phyloP scores from a whole-genome alignment of 1,139 yeast genomes.

The Pichia sp. region DNA sequence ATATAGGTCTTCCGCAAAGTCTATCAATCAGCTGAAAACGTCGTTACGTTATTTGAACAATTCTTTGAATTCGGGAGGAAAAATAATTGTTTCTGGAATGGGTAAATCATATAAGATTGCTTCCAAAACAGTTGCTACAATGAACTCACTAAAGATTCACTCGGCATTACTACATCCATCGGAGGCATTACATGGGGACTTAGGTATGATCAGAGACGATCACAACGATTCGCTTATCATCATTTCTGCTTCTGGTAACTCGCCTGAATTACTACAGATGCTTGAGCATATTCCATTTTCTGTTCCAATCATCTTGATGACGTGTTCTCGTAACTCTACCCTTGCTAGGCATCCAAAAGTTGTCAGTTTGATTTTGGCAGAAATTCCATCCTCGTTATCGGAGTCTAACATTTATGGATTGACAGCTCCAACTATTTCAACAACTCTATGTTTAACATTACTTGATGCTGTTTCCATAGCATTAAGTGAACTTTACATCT shows the following conservation, averaged over 20 bases:
- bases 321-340: conserved; percentile 48
- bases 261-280: conserved; percentile 62
- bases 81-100: conserved; percentile 69
- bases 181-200: conserved; percentile 87
- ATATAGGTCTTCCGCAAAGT: conserved; percentile 35
- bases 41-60: conserved; percentile 48
- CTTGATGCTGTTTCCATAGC: conserved; percentile 78
- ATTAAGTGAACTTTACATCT: conserved; percentile 57
- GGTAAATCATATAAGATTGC: conserved; percentile 83
- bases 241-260: conserved; percentile 76
- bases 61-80: conserved; percentile 48
- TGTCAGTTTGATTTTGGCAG: conserved; percentile 51
- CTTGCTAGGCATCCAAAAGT: conserved; percentile 41
- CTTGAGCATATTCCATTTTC: conserved; percentile 50
- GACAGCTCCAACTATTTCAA: conserved; percentile 83
- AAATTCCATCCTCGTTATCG: conserved; percentile 47
- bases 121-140: conserved; percentile 68
- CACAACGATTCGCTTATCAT: conserved; percentile 54
- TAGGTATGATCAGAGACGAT: conserved; percentile 57
- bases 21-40: conserved; percentile 42
- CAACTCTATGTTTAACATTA: conserved; percentile 66
- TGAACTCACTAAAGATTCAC: conserved; percentile 69
- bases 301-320: conserved; percentile 54
- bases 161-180: conserved; percentile 69
- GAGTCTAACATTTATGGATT: conserved; percentile 71